Evolutionary conservation across 176 grass and related monocot genomes (phyloP).

Genomic region (Dendrocalamus sinicus): DNA sequence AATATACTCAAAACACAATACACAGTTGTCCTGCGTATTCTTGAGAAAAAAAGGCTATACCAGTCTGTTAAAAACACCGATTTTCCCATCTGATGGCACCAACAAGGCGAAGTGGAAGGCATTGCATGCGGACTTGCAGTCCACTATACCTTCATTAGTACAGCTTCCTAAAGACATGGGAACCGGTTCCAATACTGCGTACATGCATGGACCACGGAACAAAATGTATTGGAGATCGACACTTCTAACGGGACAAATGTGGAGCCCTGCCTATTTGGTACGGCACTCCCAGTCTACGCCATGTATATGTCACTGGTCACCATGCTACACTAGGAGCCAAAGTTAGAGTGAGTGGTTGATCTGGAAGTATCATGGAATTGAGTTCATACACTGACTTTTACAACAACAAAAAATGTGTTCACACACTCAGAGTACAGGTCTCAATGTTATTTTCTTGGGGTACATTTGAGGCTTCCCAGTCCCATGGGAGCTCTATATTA

Average conservation of each 20-base stretch:
- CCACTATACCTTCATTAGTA: background rate
- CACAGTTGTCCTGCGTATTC: too few species aligned
- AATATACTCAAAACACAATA: too few species aligned
- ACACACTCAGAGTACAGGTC: background rate
- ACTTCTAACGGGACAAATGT: background rate
- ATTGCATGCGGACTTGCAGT: too few species aligned
- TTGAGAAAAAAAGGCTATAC: too few species aligned
- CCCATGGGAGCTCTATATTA: background rate
- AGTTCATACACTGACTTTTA: conserved; percentile 13
- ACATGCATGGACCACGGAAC: background rate
- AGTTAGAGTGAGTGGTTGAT: background rate
- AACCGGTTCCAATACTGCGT: background rate
- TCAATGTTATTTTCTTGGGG: background rate
- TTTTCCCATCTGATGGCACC: too few species aligned
- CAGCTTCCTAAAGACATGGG: background rate
- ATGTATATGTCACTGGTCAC: background rate
- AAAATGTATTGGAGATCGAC: background rate
- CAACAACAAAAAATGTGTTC: background rate
- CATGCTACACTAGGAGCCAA: background rate
- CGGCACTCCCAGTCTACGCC: background rate
- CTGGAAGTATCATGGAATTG: background rate
- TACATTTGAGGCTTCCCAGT: background rate
- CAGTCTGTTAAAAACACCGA: too few species aligned
- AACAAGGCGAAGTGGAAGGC: too few species aligned
- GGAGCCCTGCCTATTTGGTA: background rate